Evolutionary conservation across 2,329 filamentous ascomycete species (phyloP).

Genomic region (Microcera coccophila): DNA sequence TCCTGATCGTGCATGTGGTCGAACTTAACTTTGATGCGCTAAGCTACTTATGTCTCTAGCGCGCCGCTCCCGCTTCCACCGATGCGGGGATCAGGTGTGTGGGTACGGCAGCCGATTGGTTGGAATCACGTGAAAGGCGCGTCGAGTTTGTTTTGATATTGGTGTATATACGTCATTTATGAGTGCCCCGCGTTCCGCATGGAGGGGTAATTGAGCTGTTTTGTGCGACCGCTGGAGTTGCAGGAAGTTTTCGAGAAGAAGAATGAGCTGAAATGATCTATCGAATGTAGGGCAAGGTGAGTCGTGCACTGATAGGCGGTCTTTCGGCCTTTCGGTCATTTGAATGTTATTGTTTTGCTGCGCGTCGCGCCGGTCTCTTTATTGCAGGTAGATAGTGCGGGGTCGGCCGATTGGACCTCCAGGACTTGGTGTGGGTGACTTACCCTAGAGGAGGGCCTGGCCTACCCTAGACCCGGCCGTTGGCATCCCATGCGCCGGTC

Average conservation of each 20-base stretch:
- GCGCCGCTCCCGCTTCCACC: slow-evolving; percentile 20
- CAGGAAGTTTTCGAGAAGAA: neutral
- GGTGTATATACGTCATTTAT: slow-evolving; percentile 6
- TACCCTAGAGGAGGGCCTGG: neutral
- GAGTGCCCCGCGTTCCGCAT: neutral
- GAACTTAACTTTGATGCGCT: slow-evolving; percentile 7
- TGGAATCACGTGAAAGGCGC: neutral
- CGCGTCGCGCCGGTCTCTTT: neutral
- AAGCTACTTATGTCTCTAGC: slow-evolving; percentile 15
- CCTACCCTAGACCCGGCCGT: neutral
- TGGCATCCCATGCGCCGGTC: too few relatives aligned
- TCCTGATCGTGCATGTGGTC: neutral
- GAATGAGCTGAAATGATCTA: neutral
- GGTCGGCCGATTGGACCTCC: neutral
- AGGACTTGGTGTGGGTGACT: neutral
- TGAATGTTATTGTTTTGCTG: neutral
- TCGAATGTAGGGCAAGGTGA: too few relatives aligned
- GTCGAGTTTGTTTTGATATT: neutral
- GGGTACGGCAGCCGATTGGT: slow-evolving; percentile 19
- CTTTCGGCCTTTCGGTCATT: too few relatives aligned
- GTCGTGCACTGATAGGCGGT: neutral
- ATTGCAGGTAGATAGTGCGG: too few relatives aligned
- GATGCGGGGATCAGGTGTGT: slow-evolving; percentile 18
- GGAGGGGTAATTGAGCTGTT: slow-evolving; percentile 3
- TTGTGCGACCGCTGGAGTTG: neutral